Conservation (phyloP, 345 rosid genomes). For the Corymbia maculata region DNA sequence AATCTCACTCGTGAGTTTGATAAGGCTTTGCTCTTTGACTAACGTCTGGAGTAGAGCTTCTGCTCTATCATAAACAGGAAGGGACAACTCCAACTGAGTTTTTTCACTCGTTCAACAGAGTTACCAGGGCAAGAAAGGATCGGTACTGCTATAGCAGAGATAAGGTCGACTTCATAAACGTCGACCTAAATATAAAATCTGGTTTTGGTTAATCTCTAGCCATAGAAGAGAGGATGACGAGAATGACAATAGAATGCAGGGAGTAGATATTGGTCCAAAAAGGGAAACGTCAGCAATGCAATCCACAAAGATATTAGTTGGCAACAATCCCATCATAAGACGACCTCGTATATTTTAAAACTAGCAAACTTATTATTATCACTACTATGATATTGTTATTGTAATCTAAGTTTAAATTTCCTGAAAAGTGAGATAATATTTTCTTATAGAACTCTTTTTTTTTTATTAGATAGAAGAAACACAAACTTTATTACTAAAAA, state of each 20-base stretch:
- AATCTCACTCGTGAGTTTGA: too few species aligned
- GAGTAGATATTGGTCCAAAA: too few species aligned
- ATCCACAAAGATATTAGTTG: background rate
- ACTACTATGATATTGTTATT: background rate
- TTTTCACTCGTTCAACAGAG: background rate
- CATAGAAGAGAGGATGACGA: background rate
- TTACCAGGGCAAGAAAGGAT: background rate
- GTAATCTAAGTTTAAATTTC: background rate
- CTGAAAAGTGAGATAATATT: background rate
- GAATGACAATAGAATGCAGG: background rate
- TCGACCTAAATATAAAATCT: background rate
- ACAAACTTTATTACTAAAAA: background rate
- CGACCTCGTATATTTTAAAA: background rate
- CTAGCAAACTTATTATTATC: background rate
- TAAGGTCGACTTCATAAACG: background rate
- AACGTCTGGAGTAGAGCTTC: background rate
- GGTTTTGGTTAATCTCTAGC: background rate
- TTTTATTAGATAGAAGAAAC: background rate
- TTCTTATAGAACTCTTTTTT: background rate
- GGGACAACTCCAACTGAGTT: background rate
- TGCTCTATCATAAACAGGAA: background rate
- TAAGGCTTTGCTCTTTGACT: too few species aligned
- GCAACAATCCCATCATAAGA: background rate
- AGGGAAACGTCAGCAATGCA: background rate
- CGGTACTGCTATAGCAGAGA: background rate